A percentile compares a stretch with the other conserved stretches of the same genome.
Evolutionary conservation across 139 green algal genomes (phyloP).

Genomic region (Gonium pectorale): DNA sequence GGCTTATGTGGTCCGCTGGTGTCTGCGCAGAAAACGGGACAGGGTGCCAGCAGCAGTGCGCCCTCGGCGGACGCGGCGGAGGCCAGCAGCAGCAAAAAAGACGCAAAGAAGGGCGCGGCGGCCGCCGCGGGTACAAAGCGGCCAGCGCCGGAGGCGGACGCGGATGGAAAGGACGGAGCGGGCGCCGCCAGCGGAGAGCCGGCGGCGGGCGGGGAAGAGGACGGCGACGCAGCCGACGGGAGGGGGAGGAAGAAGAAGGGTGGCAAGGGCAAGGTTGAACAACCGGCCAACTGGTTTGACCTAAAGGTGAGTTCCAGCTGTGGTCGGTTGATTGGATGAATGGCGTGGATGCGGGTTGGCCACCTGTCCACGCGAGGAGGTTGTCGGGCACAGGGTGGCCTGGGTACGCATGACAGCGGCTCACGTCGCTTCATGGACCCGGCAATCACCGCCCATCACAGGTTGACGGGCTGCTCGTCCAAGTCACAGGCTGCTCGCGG

Average conservation of each 20-base stretch:
- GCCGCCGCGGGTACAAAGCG: neutral
- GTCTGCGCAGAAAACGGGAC: neutral
- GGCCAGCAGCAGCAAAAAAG: too few species aligned
- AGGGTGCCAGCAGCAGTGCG: slow-evolving; percentile 31
- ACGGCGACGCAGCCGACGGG: neutral
- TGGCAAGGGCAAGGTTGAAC: slow-evolving; percentile 38
- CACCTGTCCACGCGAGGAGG: too few species aligned
- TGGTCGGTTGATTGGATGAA: too few species aligned
- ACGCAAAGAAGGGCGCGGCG: neutral
- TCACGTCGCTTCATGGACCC: too few species aligned
- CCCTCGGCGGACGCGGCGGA: too few species aligned
- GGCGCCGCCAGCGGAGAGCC: neutral
- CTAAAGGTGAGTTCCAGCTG: slow-evolving; percentile 78
- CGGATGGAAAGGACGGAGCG: neutral
- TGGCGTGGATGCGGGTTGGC: too few species aligned
- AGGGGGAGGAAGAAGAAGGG: slow-evolving; percentile 11
- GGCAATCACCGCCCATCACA: too few species aligned
- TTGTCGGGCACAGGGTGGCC: too few species aligned
- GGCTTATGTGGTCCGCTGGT: neutral
- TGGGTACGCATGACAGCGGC: too few species aligned
- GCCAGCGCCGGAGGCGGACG: neutral
- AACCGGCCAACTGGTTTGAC: slow-evolving; percentile 79
- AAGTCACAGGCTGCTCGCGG: too few species aligned
- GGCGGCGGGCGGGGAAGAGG: neutral
- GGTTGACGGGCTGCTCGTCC: too few species aligned